Evolutionary conservation across 2,329 filamentous ascomycete genomes (phyloP), one percentile per base, ranked within the genome.

Genomic region (Aspergillus amoenus): DNA sequence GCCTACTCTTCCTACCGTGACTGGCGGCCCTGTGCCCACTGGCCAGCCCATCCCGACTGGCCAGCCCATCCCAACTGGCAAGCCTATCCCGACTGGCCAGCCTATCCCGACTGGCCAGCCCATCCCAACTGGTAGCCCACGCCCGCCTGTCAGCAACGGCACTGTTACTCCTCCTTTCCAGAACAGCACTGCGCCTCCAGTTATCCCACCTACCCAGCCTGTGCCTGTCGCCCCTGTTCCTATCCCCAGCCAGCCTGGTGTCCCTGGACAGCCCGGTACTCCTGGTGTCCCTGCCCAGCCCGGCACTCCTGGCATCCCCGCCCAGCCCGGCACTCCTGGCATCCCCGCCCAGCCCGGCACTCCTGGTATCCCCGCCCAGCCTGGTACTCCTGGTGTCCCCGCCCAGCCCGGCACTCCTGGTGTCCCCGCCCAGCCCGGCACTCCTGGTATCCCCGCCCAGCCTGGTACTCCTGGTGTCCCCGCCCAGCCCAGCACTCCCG

Each of bases 101-200:
- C 47, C 47, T 34, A 30, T 24, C 21, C 43, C 43, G 3, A 45
- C 47, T 40, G 47, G 47, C 24, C 15, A 13, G 34, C 57, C 55
- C 34, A 37, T 64, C 39, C 57, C 57, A 13, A 59, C 57, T 34
- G 50, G 50, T 21, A 27, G 48, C 18, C 42, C 39, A 17, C 52
- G 30, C 40, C 45, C 50, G 15, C 54, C 56, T 51, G 39, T 45
- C 37, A 49, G 39, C 24, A 55, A 44, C 49, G 42, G 42, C 37
- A 59, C 52, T 39, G 17, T 42, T 22, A 53, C 27, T 12, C 52
- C 51, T 42, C 61, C 61, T 6, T 62, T 56, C 61, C 64, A 58
- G 47, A 63, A 60, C 55, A 55, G 53, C 52, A 67, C 62, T 27
- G 42, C 48, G 32, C 56, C 58, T 13, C 56, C 55, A n/a, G 34